These are phyloP conservation scores for Cadophora luteo-olivacea DNA, from an alignment of 2,329 filamentous ascomycete genomes.

Conservation along the genomic window DNA sequence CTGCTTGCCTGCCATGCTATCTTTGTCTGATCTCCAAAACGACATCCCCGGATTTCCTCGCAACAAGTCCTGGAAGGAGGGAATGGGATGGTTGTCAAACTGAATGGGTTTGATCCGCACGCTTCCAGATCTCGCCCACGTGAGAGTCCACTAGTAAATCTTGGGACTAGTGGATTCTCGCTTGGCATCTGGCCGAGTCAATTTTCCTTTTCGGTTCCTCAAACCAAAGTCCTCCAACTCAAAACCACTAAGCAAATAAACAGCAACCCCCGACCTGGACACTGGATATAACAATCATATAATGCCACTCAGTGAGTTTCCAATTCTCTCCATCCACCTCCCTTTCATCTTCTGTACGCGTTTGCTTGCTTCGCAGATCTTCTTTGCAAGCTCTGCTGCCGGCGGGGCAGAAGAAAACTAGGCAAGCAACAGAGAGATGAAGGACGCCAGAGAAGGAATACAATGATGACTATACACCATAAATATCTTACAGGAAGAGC, in stretches of 20 bases:
- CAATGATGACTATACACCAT: conserved; percentile 40
- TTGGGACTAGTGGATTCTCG: neutral
- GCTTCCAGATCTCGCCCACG: neutral
- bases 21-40: conserved; percentile 31
- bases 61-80: neutral
- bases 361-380: neutral
- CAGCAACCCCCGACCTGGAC: neutral
- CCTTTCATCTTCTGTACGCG: neutral
- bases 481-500: conserved; percentile 44
- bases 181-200: neutral
- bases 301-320: conserved; percentile 10
- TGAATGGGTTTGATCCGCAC: conserved; percentile 14
- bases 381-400: neutral
- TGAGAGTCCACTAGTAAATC: neutral
- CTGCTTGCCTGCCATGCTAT: conserved; percentile 13
- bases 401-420: neutral
- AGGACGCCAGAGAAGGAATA: conserved; percentile 24
- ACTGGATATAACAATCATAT: neutral
- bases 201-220: conserved; percentile 6
- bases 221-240: neutral
- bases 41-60: neutral
- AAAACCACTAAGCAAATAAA: neutral
- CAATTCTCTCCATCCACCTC: neutral
- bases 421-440: neutral
- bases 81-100: conserved; percentile 19